phyloP scores from a whole-genome alignment of 2,329 filamentous ascomycete species.

The Penicillium sp. region DNA sequence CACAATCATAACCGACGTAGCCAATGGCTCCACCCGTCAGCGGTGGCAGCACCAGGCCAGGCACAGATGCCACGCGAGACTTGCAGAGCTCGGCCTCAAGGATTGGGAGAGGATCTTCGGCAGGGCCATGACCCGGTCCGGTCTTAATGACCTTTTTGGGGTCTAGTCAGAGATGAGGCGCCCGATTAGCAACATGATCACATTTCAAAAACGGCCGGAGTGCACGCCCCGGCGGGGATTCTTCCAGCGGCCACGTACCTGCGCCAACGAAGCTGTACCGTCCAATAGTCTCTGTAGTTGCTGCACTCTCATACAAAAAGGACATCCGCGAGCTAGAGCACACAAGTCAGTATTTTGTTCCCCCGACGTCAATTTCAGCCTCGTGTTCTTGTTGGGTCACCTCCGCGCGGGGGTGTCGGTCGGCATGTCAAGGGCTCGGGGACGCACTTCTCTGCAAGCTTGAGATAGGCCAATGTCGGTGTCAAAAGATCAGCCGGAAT shows the following conservation, averaged over 20 bases:
- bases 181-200: conserved; percentile 7
- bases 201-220: not conserved
- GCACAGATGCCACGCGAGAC: conserved; percentile 74
- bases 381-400: too few relatives aligned
- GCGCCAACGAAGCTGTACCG: conserved; percentile 93
- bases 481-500: conserved; percentile 91
- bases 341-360: conserved; percentile 5
- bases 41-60: conserved; percentile 74
- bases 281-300: conserved; percentile 83
- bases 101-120: conserved; percentile 73
- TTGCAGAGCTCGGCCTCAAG: conserved; percentile 75
- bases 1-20: conserved; percentile 96
- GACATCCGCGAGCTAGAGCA: conserved; percentile 62
- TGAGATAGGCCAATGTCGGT: conserved; percentile 90
- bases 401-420: too few relatives aligned
- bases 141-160: conserved; percentile 75
- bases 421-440: not conserved
- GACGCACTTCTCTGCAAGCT: conserved; percentile 68
- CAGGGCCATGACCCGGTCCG: conserved; percentile 78
- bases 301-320: conserved; percentile 93
- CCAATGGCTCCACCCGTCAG: conserved; percentile 90
- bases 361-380: too few relatives aligned
- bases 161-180: conserved; percentile 34
- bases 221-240: not conserved
- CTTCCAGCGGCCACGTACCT: conserved; percentile 39